Evolutionary conservation across 345 rosid genomes (phyloP), one percentile per base, ranked within the genome.

Genomic region (Atalantia buxifolia): DNA sequence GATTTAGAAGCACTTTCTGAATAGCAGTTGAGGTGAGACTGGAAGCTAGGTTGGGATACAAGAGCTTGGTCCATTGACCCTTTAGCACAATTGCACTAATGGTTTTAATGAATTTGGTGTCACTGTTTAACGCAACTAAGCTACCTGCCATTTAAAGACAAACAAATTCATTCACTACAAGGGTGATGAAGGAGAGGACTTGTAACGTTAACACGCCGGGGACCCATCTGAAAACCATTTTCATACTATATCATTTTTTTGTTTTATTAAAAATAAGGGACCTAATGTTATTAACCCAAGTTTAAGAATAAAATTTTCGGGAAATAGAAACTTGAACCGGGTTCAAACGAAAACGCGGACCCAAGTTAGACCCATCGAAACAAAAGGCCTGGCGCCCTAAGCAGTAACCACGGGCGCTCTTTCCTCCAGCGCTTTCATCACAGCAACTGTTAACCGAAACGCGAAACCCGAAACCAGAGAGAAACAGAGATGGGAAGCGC

Each of bases 1-100:
- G 89, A 61, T 81, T 79, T 55, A 82, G 74, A 77, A 95, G 90
- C 56, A 95, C 88, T 81, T 87, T 77, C n/a, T 80, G 85, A 69
- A 87, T 66, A 36, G 81, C 69, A 31, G 88, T 28, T 28, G 95
- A 81, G 71, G 87, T 80, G 72, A 93, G 78, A 66, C 80, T 84
- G 0, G 84, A 81, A 68, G 83, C 76, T 30, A 83, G 16, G 35
- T 82, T 83, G 72, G 88, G 79, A 70, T 77, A 82, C 71, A 90
- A 80, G 67, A 86, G 83, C 59, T 57, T 77, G 82, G 82, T 81
- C 97, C 97, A 91, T 50, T 83, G 83, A 83, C 99, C 97, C 81
- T 91, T 93, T 36, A 95, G 27, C 0, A 89, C 77, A 35, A 85
- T 27, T 22, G 82, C 90, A 72, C 83, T 88, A 27, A 92, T 81